Evolutionary conservation across 179 eudicot species (phyloP).

Genomic region (Actinidia arguta): DNA sequence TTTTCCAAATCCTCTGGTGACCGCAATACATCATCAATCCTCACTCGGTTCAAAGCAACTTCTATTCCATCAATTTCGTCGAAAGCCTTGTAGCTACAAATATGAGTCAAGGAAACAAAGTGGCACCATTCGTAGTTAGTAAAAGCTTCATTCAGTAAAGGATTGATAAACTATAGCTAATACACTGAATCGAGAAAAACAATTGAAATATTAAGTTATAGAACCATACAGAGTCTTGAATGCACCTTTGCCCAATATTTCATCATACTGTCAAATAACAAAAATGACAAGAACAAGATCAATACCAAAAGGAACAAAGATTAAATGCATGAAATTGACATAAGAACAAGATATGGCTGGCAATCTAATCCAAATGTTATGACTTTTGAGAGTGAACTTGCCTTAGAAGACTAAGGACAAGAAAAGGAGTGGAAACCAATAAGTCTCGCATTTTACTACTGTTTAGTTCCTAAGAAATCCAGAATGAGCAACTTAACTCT

Average conservation of each 20-base stretch:
- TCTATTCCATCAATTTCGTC: constrained; percentile 83
- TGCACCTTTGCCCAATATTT: constrained; percentile 86
- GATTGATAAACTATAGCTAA: background rate
- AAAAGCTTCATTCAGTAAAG: background rate
- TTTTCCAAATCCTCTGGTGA: constrained; percentile 72
- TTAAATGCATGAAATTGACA: background rate
- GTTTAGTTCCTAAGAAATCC: background rate
- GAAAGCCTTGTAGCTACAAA: constrained; percentile 71
- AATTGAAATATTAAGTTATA: constrained; percentile 22
- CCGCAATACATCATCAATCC: constrained; percentile 59
- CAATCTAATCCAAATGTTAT: background rate
- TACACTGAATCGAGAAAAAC: background rate
- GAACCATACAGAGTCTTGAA: constrained; percentile 81
- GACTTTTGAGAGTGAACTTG: background rate
- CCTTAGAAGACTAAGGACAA: background rate
- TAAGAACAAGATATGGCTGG: background rate
- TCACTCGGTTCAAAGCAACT: constrained; percentile 83
- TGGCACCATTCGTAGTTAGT: constrained; percentile 1
- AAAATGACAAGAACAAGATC: constrained; percentile 4
- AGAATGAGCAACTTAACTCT: background rate
- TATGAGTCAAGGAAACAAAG: constrained; percentile 11
- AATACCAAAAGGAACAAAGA: background rate
- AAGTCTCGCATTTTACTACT: background rate
- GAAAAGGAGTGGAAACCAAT: background rate
- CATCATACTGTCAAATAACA: constrained; percentile 54